Conservation (phyloP, 768 basidiomycete genomes). For the Lentinula sp. region DNA sequence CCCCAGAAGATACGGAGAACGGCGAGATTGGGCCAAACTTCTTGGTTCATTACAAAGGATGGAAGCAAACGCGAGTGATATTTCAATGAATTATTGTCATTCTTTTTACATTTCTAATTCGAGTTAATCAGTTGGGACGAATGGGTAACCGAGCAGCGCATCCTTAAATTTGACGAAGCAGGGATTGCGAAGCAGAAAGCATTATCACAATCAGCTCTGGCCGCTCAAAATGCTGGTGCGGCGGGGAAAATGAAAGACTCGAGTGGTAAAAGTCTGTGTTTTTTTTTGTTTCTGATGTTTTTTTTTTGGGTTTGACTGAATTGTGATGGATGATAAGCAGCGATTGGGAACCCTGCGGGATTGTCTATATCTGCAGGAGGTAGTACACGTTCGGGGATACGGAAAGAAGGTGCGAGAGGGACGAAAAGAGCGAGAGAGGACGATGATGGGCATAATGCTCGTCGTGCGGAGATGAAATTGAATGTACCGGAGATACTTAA, state of each 20-base stretch:
- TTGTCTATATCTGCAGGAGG: not conserved
- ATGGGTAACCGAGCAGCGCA: slow-evolving; percentile 79
- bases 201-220: slow-evolving; percentile 34
- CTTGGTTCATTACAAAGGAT: slow-evolving; percentile 98
- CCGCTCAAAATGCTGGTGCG: slow-evolving; percentile 17
- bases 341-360: not conserved
- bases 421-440: slow-evolving; percentile 73
- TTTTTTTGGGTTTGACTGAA: too few relatives aligned
- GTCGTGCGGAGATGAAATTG: slow-evolving; percentile 87
- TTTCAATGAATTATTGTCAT: not conserved
- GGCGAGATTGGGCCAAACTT: slow-evolving; percentile 74
- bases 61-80: slow-evolving; percentile 86
- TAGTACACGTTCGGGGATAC: slow-evolving; percentile 17
- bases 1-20: slow-evolving; percentile 54
- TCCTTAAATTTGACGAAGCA: slow-evolving; percentile 80
- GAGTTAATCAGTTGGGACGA: slow-evolving; percentile 78
- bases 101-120: not conserved
- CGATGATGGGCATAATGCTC: slow-evolving; percentile 68
- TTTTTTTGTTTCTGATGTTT: too few relatives aligned
- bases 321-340: not conserved
- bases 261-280: not conserved
- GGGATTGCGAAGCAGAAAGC: slow-evolving; percentile 75
- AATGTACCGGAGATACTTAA: slow-evolving; percentile 88
- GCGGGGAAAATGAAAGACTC: slow-evolving; percentile 10
- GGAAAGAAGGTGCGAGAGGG: slow-evolving; percentile 61